Base-by-base conservation (phyloP, 2,329 filamentous ascomycete species). In the Sphaerulina vaccinii region DNA sequence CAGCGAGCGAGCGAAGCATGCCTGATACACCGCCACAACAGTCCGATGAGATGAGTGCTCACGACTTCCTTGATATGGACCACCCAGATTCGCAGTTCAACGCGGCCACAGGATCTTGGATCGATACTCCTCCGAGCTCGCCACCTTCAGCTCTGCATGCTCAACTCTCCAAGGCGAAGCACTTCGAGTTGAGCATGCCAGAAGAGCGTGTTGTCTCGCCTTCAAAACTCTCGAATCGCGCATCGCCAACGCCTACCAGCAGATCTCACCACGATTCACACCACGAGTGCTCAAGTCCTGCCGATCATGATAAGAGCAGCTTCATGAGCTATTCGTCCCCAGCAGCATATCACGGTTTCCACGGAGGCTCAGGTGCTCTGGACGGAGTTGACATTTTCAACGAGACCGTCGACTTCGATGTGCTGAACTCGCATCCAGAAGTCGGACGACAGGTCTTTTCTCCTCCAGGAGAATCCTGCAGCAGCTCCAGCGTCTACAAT, bases 81-180 rank as follows among this genome's bases (percentile, higher is more conserved):
- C 49, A 51, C 32, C 55, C 57, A 35, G 57, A 56, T 46, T 54
- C 56, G 10, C 55, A 60, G 11, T 62, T 60, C 54, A 58, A 59
- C 50, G 51, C 48, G 35, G 57, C 54, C 11, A 43, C 57, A 16
- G 46, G 52, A 32, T 51, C 56, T 13, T 67, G 65, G 65, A 56
- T 61, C 27, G 63, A 67, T 46, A 68, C 65, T 8, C 65, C 65
- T 18, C 65, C 65, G 2, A 66, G 64, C 23, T 67, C 64, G 32
- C 65, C 65, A 8, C 49, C 56, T 18, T 61, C 54, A 16, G 50
- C 52, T 10, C 33, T 48, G 8, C 45, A 47, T n/a, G 51, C 36
- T 10, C 49, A 52, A 39, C 39, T 41, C 15, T 36, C 51, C 32
- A 58, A 54, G 27, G 45, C 53, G 18, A 60, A 53, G 45, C 52